Evolutionary conservation across 805 yeast genomes (phyloP).

Genomic region (Yarrowia hollandica): DNA sequence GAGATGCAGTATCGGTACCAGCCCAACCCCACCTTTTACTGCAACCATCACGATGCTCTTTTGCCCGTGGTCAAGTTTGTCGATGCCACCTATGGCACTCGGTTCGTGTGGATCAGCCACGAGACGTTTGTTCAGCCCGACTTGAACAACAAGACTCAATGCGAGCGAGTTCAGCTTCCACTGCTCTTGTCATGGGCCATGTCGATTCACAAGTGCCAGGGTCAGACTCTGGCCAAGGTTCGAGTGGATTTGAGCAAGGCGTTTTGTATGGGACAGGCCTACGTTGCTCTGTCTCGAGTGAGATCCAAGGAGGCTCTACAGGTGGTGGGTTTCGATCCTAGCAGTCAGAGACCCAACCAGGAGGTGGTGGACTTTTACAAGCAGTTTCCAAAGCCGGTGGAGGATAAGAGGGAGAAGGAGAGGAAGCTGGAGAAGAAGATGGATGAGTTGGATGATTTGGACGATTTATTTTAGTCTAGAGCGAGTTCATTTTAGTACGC

Average conservation of each 20-base stretch:
- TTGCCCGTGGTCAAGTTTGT: slow-evolving; percentile 21
- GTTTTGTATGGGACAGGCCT: slow-evolving; percentile 93
- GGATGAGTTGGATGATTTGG: slow-evolving; percentile 4
- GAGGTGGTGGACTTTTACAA: slow-evolving; percentile 70
- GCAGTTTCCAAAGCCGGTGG: slow-evolving; percentile 23
- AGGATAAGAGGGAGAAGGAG: background rate
- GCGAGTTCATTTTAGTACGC: too few species aligned
- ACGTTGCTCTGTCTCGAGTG: slow-evolving; percentile 93
- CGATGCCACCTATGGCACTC: background rate
- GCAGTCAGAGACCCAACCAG: slow-evolving; percentile 66
- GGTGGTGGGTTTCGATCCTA: slow-evolving; percentile 67
- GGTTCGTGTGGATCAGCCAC: background rate
- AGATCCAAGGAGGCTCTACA: slow-evolving; percentile 77
- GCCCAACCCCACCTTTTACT: background rate
- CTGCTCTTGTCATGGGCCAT: slow-evolving; percentile 90
- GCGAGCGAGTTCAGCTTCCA: slow-evolving; percentile 71
- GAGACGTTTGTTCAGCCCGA: background rate
- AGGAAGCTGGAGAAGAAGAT: background rate
- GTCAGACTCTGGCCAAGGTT: slow-evolving; percentile 77
- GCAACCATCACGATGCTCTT: background rate
- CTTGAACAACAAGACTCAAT: background rate
- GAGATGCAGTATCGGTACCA: background rate
- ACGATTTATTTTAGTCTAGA: background rate
- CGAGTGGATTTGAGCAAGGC: slow-evolving; percentile 72
- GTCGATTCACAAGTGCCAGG: slow-evolving; percentile 95